These are phyloP conservation scores for Ricinus communis DNA, from an alignment of 345 rosid species.

Conservation along the genomic window DNA sequence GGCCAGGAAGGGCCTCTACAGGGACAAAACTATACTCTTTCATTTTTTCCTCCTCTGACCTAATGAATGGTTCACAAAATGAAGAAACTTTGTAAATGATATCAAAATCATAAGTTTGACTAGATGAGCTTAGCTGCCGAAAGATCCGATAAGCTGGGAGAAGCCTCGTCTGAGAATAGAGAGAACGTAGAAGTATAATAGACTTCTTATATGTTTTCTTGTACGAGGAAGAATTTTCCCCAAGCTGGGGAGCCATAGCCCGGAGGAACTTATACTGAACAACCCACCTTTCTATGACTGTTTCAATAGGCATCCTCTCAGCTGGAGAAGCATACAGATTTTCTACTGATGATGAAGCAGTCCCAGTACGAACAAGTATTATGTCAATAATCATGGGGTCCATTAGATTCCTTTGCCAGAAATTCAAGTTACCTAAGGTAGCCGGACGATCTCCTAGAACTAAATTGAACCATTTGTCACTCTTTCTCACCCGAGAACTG, in stretches of 20 bases:
- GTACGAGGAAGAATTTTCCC: conserved; percentile 52
- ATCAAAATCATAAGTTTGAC: conserved; percentile 57
- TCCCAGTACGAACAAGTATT: conserved; percentile 55
- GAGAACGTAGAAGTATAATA: conserved; percentile 66
- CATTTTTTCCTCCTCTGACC: conserved; percentile 57
- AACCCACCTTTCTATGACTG: conserved; percentile 85
- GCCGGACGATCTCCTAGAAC: conserved; percentile 82
- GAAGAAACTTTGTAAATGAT: conserved; percentile 82
- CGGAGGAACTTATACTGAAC: conserved; percentile 67
- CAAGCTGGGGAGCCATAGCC: conserved; percentile 38
- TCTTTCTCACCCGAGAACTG: conserved; percentile 50
- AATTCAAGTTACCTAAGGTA: conserved; percentile 60
- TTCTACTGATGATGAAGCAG: no score
- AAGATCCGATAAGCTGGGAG: conserved; percentile 76
- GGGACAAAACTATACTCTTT: conserved; percentile 63
- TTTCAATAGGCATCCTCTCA: no score
- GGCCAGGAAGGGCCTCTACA: conserved; percentile 77
- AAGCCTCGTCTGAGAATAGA: conserved; percentile 71
- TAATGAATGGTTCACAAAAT: conserved; percentile 60
- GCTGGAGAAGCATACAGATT: no score
- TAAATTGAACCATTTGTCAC: conserved; percentile 89
- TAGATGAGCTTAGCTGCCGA: conserved; percentile 59
- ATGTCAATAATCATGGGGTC: conserved; percentile 85
- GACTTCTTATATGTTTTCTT: conserved; percentile 83
- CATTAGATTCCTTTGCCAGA: conserved; percentile 66